Evolutionary conservation across 345 rosid species (phyloP).

Genomic region (Hibiscus mutabilis): DNA sequence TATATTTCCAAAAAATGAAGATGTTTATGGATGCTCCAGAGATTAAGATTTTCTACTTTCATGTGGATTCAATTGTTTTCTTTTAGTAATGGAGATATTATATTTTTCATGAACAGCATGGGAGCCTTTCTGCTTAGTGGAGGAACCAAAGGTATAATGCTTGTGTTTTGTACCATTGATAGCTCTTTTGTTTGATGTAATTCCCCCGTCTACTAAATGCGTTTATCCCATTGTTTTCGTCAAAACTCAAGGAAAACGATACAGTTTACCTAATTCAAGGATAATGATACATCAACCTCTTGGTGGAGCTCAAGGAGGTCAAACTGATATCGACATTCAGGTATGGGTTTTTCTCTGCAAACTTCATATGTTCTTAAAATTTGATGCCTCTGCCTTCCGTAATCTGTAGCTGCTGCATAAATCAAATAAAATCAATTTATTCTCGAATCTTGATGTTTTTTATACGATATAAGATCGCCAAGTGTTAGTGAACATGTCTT

Average conservation of each 20-base stretch:
- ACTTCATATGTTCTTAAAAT: background rate
- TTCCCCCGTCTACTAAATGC: conserved; percentile 11
- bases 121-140: conserved; percentile 96
- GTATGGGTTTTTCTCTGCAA: conserved; percentile 24
- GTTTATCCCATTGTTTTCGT: conserved; percentile 5
- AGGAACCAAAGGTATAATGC: conserved; percentile 82
- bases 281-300: conserved; percentile 99
- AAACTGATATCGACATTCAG: conserved; percentile 86
- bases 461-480: background rate
- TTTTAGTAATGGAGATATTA: conserved; percentile 8
- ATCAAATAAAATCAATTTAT: background rate
- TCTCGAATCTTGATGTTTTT: conserved; percentile 5
- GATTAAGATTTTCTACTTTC: background rate
- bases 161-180: conserved; percentile 4
- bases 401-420: background rate
- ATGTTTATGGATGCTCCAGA: background rate
- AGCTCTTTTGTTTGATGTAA: conserved; percentile 7
- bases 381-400: background rate
- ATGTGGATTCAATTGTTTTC: background rate
- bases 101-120: conserved; percentile 53
- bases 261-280: conserved; percentile 93
- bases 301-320: conserved; percentile 95
- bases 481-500: background rate
- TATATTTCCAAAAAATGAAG: background rate
- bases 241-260: conserved; percentile 65